Evolutionary conservation across 139 green algal genomes (phyloP).

Genomic region (Ulvella scutata): DNA sequence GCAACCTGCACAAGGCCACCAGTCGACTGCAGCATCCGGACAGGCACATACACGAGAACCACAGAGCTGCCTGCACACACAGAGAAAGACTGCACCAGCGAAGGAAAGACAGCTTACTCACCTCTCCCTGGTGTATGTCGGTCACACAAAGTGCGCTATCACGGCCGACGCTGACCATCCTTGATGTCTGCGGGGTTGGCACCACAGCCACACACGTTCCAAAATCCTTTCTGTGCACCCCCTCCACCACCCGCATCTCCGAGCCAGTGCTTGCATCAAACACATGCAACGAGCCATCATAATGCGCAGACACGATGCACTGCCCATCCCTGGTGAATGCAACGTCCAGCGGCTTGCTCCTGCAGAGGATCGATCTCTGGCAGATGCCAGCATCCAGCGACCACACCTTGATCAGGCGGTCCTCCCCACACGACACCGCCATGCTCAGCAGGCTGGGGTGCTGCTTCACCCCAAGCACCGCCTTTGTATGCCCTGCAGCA

Average conservation of each 20-base stretch:
- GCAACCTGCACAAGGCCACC: no score
- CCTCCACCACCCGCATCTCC: background rate
- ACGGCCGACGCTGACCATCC: background rate
- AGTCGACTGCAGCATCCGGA: no score
- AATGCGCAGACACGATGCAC: background rate
- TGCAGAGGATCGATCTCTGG: background rate
- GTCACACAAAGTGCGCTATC: background rate
- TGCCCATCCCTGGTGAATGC: background rate
- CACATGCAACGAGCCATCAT: background rate
- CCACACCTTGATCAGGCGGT: background rate
- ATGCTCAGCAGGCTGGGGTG: background rate
- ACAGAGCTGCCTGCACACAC: no score
- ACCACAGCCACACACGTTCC: background rate
- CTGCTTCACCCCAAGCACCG: background rate
- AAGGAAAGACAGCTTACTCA: no score
- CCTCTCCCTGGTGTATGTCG: background rate
- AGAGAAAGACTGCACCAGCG: no score
- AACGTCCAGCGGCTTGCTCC: background rate
- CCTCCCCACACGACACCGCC: background rate
- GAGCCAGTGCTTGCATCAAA: constrained; percentile 2
- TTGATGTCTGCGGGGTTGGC: background rate
- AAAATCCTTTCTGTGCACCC: background rate
- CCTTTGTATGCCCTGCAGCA: background rate
- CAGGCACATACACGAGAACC: no score
- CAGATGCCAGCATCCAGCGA: background rate